phyloP scores from a whole-genome alignment of 148 eudicot species.

The Rhododendron kiyosumense region DNA sequence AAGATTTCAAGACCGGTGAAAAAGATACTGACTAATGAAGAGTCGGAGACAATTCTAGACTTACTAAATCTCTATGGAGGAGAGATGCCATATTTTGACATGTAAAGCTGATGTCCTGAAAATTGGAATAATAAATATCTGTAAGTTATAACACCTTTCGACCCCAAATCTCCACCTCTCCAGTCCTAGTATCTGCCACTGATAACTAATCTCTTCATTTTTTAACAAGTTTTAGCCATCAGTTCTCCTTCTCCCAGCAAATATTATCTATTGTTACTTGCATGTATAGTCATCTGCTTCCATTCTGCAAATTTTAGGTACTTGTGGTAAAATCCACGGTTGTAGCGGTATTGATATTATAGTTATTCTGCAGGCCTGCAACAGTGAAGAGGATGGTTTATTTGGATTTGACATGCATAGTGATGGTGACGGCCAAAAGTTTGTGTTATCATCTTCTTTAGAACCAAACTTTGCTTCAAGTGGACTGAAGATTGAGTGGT shows the following conservation, averaged over 20 bases:
- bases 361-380: conserved; percentile 60
- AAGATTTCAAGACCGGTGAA: not conserved
- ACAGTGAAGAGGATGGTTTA: conserved; percentile 74
- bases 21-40: not conserved
- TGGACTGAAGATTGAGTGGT: not conserved
- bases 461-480: not conserved
- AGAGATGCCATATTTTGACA: not conserved
- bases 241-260: not conserved
- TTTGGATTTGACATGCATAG: conserved; percentile 91
- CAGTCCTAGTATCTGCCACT: not conserved
- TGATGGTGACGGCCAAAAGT: conserved; percentile 91
- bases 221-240: not conserved
- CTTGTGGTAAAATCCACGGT: not conserved
- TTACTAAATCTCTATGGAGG: not conserved
- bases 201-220: not conserved
- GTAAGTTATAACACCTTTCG: not conserved
- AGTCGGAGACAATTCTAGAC: not conserved
- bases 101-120: not conserved
- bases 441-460: conserved; percentile 2
- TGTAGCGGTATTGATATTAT: not conserved
- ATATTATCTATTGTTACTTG: not conserved
- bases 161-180: not conserved
- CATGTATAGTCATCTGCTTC: not conserved
- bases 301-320: not conserved
- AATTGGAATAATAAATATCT: not conserved